A percentile compares a stretch with the other conserved stretches of the same genome.
Evolutionary conservation across 1,284 basidiomycete genomes (phyloP).

Genomic region (Marasmius oreades): DNA sequence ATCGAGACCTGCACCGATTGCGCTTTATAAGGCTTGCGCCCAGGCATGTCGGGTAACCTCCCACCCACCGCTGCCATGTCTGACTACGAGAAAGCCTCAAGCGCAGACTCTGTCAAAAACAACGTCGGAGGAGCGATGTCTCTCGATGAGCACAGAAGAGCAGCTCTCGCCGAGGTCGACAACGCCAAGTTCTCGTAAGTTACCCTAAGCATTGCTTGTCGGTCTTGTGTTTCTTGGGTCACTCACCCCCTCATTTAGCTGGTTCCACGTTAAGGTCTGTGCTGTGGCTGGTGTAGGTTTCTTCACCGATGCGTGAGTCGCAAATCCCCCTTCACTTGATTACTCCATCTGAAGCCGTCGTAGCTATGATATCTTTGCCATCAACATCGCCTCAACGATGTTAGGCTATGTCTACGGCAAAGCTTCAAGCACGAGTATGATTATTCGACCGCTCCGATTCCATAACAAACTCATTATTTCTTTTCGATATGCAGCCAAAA

Average conservation of each 20-base stretch:
- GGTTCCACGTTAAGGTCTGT: constrained; percentile 71
- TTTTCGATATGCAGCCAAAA: constrained; percentile 19
- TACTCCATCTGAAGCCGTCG: constrained; percentile 19
- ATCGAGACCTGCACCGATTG: too few relatives aligned
- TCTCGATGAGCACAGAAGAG: constrained; percentile 57
- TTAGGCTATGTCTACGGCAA: constrained; percentile 64
- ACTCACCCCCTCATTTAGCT: constrained; percentile 29
- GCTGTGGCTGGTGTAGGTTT: constrained; percentile 77
- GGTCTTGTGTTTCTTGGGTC: constrained; percentile 1
- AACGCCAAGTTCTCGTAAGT: constrained; percentile 68
- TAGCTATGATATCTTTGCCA: constrained; percentile 69
- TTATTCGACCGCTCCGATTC: background rate
- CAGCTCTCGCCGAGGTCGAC: constrained; percentile 73
- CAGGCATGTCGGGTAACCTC: too few relatives aligned
- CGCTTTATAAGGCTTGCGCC: too few relatives aligned
- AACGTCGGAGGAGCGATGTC: constrained; percentile 24
- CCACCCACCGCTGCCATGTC: too few relatives aligned
- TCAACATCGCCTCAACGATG: constrained; percentile 77
- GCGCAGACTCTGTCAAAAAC: constrained; percentile 47
- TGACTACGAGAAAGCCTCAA: constrained; percentile 54
- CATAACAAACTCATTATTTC: constrained; percentile 26
- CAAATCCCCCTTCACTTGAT: background rate
- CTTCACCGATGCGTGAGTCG: constrained; percentile 74
- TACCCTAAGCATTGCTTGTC: background rate
- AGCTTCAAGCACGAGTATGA: constrained; percentile 34